Conservation (phyloP, 2,329 filamentous ascomycete species). For the Aureobasidium musti region DNA sequence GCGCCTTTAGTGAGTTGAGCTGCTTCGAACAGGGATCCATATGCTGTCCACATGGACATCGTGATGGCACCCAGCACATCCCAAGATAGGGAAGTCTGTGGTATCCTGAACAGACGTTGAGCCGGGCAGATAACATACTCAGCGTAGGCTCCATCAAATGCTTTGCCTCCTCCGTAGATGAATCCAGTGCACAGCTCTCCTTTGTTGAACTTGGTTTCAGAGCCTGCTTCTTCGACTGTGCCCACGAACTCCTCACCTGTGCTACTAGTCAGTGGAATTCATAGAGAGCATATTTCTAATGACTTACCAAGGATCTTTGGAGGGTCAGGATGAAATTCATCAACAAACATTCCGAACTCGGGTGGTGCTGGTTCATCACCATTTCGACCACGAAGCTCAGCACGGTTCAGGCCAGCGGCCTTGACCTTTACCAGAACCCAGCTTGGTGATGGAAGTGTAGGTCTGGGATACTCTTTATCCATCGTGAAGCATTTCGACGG, state of each 20-base stretch:
- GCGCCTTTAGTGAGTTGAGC: slow-evolving; percentile 1
- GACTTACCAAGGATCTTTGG: slow-evolving; percentile 26
- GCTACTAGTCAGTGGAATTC: not conserved
- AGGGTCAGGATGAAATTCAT: slow-evolving; percentile 26
- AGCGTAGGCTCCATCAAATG: slow-evolving; percentile 27
- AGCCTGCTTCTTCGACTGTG: slow-evolving; percentile 22
- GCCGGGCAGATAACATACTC: slow-evolving; percentile 27
- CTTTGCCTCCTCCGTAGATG: slow-evolving; percentile 29
- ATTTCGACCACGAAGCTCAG: slow-evolving; percentile 26
- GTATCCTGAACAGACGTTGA: slow-evolving; percentile 17
- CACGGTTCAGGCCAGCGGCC: slow-evolving; percentile 27
- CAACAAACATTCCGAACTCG: slow-evolving; percentile 25
- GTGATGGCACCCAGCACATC: slow-evolving; percentile 13
- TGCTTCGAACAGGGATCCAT: slow-evolving; percentile 19
- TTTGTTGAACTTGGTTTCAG: slow-evolving; percentile 17
- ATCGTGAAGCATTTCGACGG: slow-evolving; percentile 25
- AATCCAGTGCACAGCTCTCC: slow-evolving; percentile 19
- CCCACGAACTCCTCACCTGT: slow-evolving; percentile 29
- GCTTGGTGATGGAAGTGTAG: slow-evolving; percentile 19
- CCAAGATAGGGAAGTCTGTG: slow-evolving; percentile 22
- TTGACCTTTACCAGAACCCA: slow-evolving; percentile 19
- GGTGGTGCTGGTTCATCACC: slow-evolving; percentile 23
- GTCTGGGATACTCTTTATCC: slow-evolving; percentile 16
- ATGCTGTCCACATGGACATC: slow-evolving; percentile 28
- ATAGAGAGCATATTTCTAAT: fast-evolving